Evolutionary conservation across 768 basidiomycete species (phyloP), one percentile per base, ranked within the genome.

Genomic region (Phylloporus sp.): DNA sequence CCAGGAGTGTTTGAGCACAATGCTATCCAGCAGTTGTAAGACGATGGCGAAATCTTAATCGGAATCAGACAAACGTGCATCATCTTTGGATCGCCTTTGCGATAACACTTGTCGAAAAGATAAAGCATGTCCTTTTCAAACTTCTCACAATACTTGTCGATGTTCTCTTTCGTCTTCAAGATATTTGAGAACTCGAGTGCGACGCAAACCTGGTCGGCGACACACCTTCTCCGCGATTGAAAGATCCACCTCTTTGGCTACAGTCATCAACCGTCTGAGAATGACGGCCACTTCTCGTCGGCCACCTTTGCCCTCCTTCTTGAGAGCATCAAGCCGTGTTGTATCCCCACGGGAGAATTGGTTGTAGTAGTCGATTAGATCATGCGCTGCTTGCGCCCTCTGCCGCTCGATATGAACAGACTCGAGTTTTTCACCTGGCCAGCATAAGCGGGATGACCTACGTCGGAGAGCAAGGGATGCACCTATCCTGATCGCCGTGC

Each of bases 51-150:
- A 37, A 40, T 34, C 18, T 29, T n/a, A n/a, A 38, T 29, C 52
- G 3, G 36, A 71, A 54, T 33, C 50, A 15, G 44, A 72, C 80
- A 36, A 48, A 87, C 96, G 70, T 94, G 90, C 96, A 99, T 99
- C 87, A 97, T 90, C 69, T 95, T 95, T 0, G 96, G 96, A 62
- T 99, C 96, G 26, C 94, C 93, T 62, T 91, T 90, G 42, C 94
- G 81, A 68, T 98, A 99, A 59, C 90, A 94, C 55, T 87, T 74
- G 64, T 99, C 96, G 62, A 99, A 99, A 33, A 98, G 73, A 61
- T 88, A 83, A 43, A 99, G 79, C 82, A 97, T 95, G 62, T 98
- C 95, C 70, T 95, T 98, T 68, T 99, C 96, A 54, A 98, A 98
- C 66, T 87, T 90, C 70, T 99, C 96, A 70, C 96, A 96, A 58